Conservation (phyloP, 2,329 filamentous ascomycete species). For the Botrytis medusae region DNA sequence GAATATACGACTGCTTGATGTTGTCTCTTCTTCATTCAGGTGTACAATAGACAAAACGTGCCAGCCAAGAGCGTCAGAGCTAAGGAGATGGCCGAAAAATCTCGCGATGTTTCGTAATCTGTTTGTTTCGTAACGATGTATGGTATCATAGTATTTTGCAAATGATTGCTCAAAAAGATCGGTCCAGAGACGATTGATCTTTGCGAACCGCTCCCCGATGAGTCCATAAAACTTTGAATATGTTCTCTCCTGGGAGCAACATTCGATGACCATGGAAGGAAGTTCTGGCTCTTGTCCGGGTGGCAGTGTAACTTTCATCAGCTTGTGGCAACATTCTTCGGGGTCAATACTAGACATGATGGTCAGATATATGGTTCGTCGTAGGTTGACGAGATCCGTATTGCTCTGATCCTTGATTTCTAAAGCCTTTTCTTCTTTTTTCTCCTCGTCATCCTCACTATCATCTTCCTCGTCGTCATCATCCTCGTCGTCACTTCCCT, state of each 20-base stretch:
- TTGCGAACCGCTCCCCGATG: conserved; percentile 91
- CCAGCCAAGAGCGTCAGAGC: conserved; percentile 88
- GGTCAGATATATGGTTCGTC: conserved; percentile 92
- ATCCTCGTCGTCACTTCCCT: conserved; percentile 82
- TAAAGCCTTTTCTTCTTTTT: conserved; percentile 75
- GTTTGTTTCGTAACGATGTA: conserved; percentile 96
- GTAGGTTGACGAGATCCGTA: conserved; percentile 88
- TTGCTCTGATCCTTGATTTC: conserved; percentile 99
- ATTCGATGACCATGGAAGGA: conserved; percentile 96
- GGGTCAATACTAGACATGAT: conserved; percentile 97
- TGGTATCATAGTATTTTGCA: conserved; percentile 92
- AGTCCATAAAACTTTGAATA: conserved; percentile 97
- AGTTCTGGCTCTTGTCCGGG: conserved; percentile 84
- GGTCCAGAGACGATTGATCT: conserved; percentile 92
- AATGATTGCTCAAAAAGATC: conserved; percentile 91
- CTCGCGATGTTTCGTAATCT: conserved; percentile 90
- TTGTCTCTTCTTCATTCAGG: conserved; percentile 95
- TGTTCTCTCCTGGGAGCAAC: conserved; percentile 92
- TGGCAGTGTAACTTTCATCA: conserved; percentile 91
- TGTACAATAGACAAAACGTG: conserved; percentile 82
- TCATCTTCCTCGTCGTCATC: conserved; percentile 64
- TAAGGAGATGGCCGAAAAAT: conserved; percentile 89
- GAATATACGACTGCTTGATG: conserved; percentile 93
- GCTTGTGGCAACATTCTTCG: conserved; percentile 95
- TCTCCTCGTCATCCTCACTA: conserved; percentile 69